Conservation (phyloP, 1,139 yeast genomes). For the Kodamaea arcana region DNA sequence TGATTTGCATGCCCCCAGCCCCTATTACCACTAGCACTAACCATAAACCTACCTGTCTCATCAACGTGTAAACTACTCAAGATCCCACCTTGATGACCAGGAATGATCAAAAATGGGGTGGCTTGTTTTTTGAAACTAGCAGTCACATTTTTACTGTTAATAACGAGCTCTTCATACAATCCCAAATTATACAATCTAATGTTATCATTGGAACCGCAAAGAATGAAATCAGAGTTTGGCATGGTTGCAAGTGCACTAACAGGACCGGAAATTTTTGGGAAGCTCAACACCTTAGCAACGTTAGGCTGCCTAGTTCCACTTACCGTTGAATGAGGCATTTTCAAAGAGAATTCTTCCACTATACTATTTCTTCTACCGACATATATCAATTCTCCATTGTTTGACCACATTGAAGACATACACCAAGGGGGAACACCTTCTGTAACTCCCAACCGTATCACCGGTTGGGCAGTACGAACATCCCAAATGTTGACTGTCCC, state of each 20-base stretch:
- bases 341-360: slow-evolving; percentile 79
- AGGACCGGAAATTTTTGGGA: slow-evolving; percentile 90
- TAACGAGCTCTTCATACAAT: slow-evolving; percentile 39
- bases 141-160: slow-evolving; percentile 14
- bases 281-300: slow-evolving; percentile 57
- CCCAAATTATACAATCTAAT: slow-evolving; percentile 78
- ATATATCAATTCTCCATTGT: slow-evolving; percentile 71
- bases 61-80: slow-evolving; percentile 65
- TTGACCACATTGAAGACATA: slow-evolving; percentile 88
- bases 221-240: slow-evolving; percentile 74
- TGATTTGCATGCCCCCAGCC: slow-evolving; percentile 86
- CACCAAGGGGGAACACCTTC: slow-evolving; percentile 90
- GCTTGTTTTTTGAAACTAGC: slow-evolving; percentile 34
- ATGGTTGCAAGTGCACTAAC: slow-evolving; percentile 76
- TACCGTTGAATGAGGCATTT: slow-evolving; percentile 45
- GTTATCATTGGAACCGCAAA: slow-evolving; percentile 90
- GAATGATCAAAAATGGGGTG: slow-evolving; percentile 60
- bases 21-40: slow-evolving; percentile 89
- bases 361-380: slow-evolving; percentile 88
- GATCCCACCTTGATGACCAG: slow-evolving; percentile 58
- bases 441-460: slow-evolving; percentile 54
- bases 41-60: slow-evolving; percentile 81
- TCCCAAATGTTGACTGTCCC: slow-evolving; percentile 89
- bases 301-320: slow-evolving; percentile 32
- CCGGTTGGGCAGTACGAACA: slow-evolving; percentile 48